Evolutionary conservation across 2,329 filamentous ascomycete genomes (phyloP), one percentile per base, ranked within the genome.

Genomic region (Fusarium goolgardi): DNA sequence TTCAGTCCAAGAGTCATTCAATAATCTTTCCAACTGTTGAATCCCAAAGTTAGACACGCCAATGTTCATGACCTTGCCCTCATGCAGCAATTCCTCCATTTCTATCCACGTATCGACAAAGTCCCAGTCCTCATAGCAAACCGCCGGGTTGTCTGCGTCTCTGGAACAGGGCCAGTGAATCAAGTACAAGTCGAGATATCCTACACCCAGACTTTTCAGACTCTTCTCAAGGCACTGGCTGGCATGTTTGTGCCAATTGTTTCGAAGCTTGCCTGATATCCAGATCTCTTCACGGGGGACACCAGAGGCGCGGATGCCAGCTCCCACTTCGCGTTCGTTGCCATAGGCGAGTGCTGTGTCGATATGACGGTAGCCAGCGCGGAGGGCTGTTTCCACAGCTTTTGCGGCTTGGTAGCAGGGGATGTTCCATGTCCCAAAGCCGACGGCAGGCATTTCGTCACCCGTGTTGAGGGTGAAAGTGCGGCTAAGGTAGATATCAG

Each of bases 21-120:
- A 83, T 60, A 96, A 85, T 78, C 87, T 91, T 84, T 95, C 91
- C 37, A 96, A 82, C 80, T 96, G 92, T 78, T 83, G 87, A 77
- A 94, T 92, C 67, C 85, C 90, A 78, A 96, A 96, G 85, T 96
- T 96, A 79, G 91, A 93, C 59, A 96, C 91, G 73, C 92, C 92
- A 76, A 96, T 94, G 81, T 92, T 93, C 79, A 85, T 85, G 52
- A 95, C 93, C 82, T 92, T 93, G 79, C 85, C 86, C 44, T 86
- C 88, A 13, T 79, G 86, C 25, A 88, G 81, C 46, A 93, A 82
- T 83, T 90, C 91, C 80, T 91, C 88, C 84, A 92, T 83, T 80
- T 93, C 89, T 63, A 84, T 81, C 87, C 86, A 96, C 27, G 93
- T 96, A 80, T 96, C 89, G 73, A 91, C 84, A 79, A 92, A 95